These are phyloP conservation scores for Xylariaceae sp. DNA, from an alignment of 2,329 filamentous ascomycete genomes.

Conservation along the genomic window DNA sequence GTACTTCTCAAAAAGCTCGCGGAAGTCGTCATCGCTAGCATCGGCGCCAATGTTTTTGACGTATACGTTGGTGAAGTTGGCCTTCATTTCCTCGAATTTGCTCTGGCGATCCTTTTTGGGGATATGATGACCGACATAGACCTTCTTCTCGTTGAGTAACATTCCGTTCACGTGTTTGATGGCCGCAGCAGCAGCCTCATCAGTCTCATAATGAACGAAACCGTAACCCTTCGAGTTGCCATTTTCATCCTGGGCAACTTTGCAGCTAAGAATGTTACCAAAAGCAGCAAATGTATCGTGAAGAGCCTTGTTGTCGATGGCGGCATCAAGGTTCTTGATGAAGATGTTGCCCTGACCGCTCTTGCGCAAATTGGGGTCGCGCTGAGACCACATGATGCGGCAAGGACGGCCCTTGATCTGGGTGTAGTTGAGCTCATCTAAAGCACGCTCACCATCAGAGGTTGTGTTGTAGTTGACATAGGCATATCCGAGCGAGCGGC, in stretches of 20 bases:
- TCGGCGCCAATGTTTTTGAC: conserved; percentile 95
- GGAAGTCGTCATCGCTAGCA: conserved; percentile 92
- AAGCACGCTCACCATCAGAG: conserved; percentile 92
- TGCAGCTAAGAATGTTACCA: conserved; percentile 99
- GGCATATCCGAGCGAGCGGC: conserved; percentile 97
- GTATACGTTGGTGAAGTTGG: conserved; percentile 99
- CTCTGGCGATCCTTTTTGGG: conserved; percentile 99
- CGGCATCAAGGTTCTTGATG: conserved; percentile 99
- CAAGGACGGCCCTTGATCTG: conserved; percentile 98
- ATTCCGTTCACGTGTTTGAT: conserved; percentile 99
- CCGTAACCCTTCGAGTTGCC: conserved; percentile 98
- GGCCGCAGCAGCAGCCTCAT: conserved; percentile 92
- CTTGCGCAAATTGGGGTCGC: conserved; percentile 98
- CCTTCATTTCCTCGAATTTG: conserved; percentile 99
- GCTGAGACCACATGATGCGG: conserved; percentile 99
- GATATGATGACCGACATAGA: conserved; percentile 98
- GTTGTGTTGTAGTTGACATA: conserved; percentile 99
- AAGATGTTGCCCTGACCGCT: conserved; percentile 99
- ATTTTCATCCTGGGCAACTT: conserved; percentile 97
- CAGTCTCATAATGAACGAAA: conserved; percentile 99
- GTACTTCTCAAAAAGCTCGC: conserved; percentile 86
- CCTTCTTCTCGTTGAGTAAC: conserved; percentile 99
- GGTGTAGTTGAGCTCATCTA: conserved; percentile 99
- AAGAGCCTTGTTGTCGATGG: conserved; percentile 99
- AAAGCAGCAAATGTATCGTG: conserved; percentile 99